These are phyloP conservation scores for Cytospora piceae DNA, from an alignment of 2,329 filamentous ascomycete genomes.

Conservation along the genomic window DNA sequence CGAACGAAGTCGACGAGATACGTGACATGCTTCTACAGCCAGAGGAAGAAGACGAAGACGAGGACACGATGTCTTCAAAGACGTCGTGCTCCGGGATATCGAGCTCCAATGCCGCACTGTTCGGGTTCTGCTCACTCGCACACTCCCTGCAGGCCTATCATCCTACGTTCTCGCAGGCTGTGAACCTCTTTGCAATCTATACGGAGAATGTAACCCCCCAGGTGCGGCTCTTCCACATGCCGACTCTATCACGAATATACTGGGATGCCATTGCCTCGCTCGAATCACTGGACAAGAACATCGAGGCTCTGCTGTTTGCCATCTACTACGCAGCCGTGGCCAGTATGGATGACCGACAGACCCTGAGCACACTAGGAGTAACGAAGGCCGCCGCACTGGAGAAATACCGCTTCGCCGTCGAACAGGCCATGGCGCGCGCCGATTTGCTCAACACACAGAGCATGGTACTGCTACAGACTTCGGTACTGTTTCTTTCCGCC, in stretches of 20 bases:
- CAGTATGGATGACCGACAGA: constrained; percentile 57
- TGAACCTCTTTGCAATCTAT: constrained; percentile 35
- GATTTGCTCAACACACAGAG: constrained; percentile 61
- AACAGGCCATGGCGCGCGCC: constrained; percentile 60
- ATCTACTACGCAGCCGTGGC: constrained; percentile 59
- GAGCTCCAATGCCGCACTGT: constrained; percentile 34
- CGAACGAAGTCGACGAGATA: constrained; percentile 30
- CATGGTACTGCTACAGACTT: constrained; percentile 59
- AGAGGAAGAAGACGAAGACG: constrained; percentile 23
- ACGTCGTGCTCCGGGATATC: not conserved
- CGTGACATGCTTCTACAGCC: constrained; percentile 29
- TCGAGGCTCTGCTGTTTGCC: constrained; percentile 45
- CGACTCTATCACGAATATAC: constrained; percentile 35
- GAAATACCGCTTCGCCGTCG: constrained; percentile 50
- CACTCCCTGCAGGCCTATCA: constrained; percentile 35
- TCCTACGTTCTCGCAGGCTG: constrained; percentile 34
- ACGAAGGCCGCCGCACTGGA: constrained; percentile 8
- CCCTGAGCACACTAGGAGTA: constrained; percentile 20
- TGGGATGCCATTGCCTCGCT: constrained; percentile 34
- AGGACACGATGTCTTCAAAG: not conserved
- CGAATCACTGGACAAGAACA: constrained; percentile 30
- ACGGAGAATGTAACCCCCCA: constrained; percentile 37
- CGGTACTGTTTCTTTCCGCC: constrained; percentile 56
- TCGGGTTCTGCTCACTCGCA: constrained; percentile 35
- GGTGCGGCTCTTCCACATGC: constrained; percentile 39